Conservation (phyloP, 2,329 filamentous ascomycete genomes). For the Chaetoscypha palmicola region DNA sequence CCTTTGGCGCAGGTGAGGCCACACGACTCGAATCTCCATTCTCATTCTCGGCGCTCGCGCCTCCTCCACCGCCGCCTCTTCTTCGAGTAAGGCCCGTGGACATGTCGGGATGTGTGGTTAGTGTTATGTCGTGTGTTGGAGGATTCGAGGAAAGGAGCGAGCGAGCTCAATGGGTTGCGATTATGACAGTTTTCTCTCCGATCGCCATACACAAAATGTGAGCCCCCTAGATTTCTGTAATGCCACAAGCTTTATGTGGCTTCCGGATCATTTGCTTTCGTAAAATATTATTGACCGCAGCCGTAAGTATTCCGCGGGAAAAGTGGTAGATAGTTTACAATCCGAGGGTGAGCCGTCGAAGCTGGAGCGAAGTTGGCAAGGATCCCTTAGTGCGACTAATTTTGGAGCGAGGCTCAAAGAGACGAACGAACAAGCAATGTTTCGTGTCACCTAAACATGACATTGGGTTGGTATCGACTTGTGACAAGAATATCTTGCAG, state of each 20-base stretch:
- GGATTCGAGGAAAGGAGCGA: conserved; percentile 21
- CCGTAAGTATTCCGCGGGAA: neutral
- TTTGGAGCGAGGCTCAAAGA: conserved; percentile 1
- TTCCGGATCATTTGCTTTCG: no score
- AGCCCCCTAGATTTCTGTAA: conserved; percentile 1
- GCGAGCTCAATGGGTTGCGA: conserved; percentile 14
- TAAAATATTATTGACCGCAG: no score
- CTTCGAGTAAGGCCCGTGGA: conserved; percentile 54
- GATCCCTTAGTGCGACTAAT: neutral
- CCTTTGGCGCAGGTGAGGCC: conserved; percentile 56
- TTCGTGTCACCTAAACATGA: neutral
- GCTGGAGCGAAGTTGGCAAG: neutral
- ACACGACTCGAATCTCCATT: conserved; percentile 59
- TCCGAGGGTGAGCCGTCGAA: no score
- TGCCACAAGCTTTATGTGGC: neutral
- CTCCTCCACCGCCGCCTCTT: conserved; percentile 58
- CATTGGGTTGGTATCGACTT: no score
- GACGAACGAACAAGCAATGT: neutral
- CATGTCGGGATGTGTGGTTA: conserved; percentile 23
- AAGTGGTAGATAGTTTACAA: no score
- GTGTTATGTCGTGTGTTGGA: conserved; percentile 15
- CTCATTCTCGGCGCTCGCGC: conserved; percentile 58
- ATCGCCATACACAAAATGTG: conserved; percentile 20
- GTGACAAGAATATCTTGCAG: no score
- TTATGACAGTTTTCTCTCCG: conserved; percentile 16